A percentile compares a stretch with the other conserved stretches of the same genome.
phyloP scores from a whole-genome alignment of 441 rosid genomes.

The Sinapis alba region DNA sequence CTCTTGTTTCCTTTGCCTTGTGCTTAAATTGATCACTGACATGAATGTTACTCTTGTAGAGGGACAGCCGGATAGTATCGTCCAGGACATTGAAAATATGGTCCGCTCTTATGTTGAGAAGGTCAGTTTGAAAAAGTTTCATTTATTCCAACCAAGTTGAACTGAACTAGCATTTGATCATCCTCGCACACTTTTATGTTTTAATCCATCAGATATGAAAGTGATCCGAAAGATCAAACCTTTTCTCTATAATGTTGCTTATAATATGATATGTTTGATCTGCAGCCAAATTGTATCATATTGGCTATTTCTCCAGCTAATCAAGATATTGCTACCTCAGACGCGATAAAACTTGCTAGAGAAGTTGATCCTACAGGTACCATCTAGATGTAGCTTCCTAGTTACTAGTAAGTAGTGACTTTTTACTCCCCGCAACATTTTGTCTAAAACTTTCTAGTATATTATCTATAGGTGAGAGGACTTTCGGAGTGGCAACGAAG shows the following conservation, averaged over 20 bases:
- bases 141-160: slow-evolving; percentile 10
- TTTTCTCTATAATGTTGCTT: slow-evolving; percentile 16
- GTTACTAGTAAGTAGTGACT: slow-evolving; percentile 2
- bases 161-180: slow-evolving; percentile 22
- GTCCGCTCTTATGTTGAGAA: slow-evolving; percentile 96
- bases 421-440: background rate
- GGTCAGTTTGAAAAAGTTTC: slow-evolving; percentile 49
- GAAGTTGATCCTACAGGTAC: slow-evolving; percentile 99
- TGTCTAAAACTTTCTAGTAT: background rate
- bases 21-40: slow-evolving; percentile 28
- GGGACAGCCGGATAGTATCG: slow-evolving; percentile 91
- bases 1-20: background rate
- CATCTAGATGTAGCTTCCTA: slow-evolving; percentile 1
- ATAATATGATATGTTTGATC: slow-evolving; percentile 33
- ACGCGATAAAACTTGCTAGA: slow-evolving; percentile 97
- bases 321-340: slow-evolving; percentile 99
- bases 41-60: slow-evolving; percentile 58
- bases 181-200: background rate
- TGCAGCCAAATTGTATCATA: slow-evolving; percentile 91
- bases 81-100: slow-evolving; percentile 96
- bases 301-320: slow-evolving; percentile 99
- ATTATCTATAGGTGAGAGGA: slow-evolving; percentile 81
- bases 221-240: background rate
- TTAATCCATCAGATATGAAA: slow-evolving; percentile 1
- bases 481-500: slow-evolving; percentile 96